Evolutionary conservation across 1,139 yeast species (phyloP).

Genomic region (Saccharomycopsis hybrid): DNA sequence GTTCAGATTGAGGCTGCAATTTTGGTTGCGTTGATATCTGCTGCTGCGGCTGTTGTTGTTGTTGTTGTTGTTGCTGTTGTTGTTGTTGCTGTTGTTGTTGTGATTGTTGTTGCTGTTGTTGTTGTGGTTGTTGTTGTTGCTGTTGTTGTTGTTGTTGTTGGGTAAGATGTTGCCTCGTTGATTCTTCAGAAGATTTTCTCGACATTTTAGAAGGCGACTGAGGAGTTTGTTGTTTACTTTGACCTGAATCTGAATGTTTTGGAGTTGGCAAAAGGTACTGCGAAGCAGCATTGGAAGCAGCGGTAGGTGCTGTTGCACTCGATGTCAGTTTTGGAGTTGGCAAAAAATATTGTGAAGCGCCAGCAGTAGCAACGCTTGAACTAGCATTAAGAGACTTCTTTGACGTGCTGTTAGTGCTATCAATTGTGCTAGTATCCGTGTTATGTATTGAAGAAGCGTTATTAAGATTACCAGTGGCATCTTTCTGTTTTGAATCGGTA

Average conservation of each 20-base stretch:
- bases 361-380: too few relatives aligned
- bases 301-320: background rate
- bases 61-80: background rate
- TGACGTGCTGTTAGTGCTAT: too few relatives aligned
- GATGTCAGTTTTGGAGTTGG: background rate
- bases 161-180: background rate
- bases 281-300: constrained; percentile 1
- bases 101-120: background rate
- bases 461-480: too few relatives aligned
- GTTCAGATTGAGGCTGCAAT: background rate
- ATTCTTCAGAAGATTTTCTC: background rate
- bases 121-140: background rate
- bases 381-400: constrained; percentile 15
- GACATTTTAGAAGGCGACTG: background rate
- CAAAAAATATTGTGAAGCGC: constrained; percentile 1
- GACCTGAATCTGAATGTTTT: background rate
- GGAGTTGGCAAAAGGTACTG: constrained; percentile 1
- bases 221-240: constrained; percentile 22
- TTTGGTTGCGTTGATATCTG: background rate
- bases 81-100: background rate
- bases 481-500: too few relatives aligned
- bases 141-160: background rate
- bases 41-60: background rate
- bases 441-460: too few relatives aligned
- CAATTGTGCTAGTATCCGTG: too few relatives aligned